phyloP scores from a whole-genome alignment of 1,139 yeast genomes.

The Blastobotrys apis region DNA sequence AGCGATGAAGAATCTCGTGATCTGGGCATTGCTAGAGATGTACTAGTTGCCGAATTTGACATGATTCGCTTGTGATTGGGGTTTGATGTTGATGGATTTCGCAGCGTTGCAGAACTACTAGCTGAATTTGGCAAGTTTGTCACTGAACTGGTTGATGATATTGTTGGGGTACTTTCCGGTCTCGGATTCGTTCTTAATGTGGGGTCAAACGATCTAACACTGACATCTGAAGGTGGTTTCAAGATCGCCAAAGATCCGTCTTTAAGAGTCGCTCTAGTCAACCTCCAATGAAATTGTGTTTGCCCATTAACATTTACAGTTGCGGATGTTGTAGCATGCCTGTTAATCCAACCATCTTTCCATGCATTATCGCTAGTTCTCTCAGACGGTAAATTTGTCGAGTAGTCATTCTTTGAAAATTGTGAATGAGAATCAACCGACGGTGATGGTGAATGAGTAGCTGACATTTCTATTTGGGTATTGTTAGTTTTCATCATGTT shows the following conservation, averaged over 20 bases:
- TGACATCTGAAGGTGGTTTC: conserved; percentile 33
- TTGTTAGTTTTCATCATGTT: no score
- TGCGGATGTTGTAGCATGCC: conserved; percentile 18
- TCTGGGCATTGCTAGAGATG: conserved; percentile 3
- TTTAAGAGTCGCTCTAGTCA: conserved; percentile 31
- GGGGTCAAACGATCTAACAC: conserved; percentile 30
- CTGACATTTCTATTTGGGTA: conserved; percentile 8
- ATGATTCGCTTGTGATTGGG: conserved; percentile 10
- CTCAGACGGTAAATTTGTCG: neutral
- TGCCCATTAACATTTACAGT: neutral
- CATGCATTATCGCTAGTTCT: neutral
- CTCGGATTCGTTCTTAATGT: no score
- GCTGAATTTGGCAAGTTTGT: conserved; percentile 1
- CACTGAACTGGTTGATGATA: no score
- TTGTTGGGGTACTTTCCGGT: no score
- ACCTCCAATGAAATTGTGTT: conserved; percentile 27
- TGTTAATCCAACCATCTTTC: conserved; percentile 25
- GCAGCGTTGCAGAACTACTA: conserved; percentile 11
- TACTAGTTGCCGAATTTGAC: conserved; percentile 8
- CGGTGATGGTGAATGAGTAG: conserved; percentile 12
- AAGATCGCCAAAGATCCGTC: conserved; percentile 30
- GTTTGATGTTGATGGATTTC: no score
- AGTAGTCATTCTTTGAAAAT: no score
- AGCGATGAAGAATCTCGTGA: conserved; percentile 6
- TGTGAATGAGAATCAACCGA: conserved; percentile 11